phyloP scores from a whole-genome alignment of 306 rosid genomes.

The Ammopiptanthus mongolicus region DNA sequence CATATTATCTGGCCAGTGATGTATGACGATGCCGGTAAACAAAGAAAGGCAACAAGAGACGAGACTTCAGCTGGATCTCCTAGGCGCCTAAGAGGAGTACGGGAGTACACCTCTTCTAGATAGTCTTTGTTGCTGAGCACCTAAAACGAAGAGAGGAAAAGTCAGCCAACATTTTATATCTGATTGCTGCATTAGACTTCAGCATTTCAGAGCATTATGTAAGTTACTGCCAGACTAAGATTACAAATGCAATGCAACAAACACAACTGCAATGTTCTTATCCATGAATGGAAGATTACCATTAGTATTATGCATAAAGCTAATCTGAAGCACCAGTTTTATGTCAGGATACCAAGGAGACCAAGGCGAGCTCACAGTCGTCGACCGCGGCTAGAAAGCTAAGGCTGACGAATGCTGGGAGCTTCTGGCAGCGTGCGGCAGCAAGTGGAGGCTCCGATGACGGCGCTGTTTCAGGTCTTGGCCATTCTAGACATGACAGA shows the following conservation, averaged over 20 bases:
- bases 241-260: neutral
- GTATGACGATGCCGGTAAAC: slow-evolving; percentile 76
- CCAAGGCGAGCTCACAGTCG: too few relatives aligned
- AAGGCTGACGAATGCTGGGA: too few relatives aligned
- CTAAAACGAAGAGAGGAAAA: slow-evolving; percentile 26
- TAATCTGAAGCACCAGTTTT: neutral
- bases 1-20: slow-evolving; percentile 74
- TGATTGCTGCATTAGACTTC: neutral
- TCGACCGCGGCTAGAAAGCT: too few relatives aligned
- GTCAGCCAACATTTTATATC: neutral
- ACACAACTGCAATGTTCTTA: neutral
- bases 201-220: neutral
- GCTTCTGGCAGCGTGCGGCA: too few relatives aligned
- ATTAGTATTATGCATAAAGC: neutral
- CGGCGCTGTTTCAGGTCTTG: too few relatives aligned
- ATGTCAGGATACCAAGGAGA: neutral
- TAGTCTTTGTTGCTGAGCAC: slow-evolving; percentile 57
- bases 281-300: neutral
- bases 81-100: slow-evolving; percentile 62
- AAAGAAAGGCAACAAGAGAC: slow-evolving; percentile 64
- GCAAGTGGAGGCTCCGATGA: too few relatives aligned
- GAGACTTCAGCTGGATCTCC: slow-evolving; percentile 76
- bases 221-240: neutral
- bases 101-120: slow-evolving; percentile 61
- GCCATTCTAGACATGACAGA: too few relatives aligned